Evolutionary conservation across 2,329 filamentous ascomycete genomes (phyloP).

Genomic region (Malbranchea cinnamomea): DNA sequence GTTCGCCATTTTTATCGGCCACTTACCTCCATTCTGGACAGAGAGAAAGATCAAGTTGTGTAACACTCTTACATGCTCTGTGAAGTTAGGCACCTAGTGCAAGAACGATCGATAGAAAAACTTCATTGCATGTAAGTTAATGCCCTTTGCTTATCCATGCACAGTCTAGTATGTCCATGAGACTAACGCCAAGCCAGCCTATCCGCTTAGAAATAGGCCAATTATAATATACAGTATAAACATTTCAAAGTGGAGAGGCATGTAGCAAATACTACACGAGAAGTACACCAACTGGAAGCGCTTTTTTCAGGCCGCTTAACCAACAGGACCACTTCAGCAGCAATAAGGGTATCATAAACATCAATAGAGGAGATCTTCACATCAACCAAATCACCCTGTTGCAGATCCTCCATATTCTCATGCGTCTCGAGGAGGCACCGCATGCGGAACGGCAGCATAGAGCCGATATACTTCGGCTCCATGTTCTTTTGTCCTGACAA

Average conservation of each 20-base stretch:
- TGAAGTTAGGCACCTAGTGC: too few species aligned
- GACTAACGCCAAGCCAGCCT: not conserved
- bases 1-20: too few species aligned
- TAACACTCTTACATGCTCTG: too few species aligned
- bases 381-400: constrained; percentile 11
- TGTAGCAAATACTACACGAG: constrained; percentile 1
- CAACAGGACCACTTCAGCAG: constrained; percentile 7
- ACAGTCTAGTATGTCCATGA: too few species aligned
- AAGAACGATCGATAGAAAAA: too few species aligned
- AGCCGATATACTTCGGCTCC: constrained; percentile 10
- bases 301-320: constrained; percentile 7
- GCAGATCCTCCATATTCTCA: constrained; percentile 4
- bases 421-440: constrained; percentile 9
- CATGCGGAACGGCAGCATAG: constrained; percentile 11
- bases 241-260: not conserved
- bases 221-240: constrained; percentile 6
- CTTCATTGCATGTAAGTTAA: too few species aligned
- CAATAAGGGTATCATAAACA: constrained; percentile 10
- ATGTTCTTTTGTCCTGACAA: not conserved
- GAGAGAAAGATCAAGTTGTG: too few species aligned
- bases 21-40: too few species aligned
- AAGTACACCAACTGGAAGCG: constrained; percentile 6
- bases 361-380: constrained; percentile 9
- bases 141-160: too few species aligned
- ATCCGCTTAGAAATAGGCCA: not conserved